Conservation (phyloP, 2,329 filamentous ascomycete species). For the Pseudogymnoascus verrucosus region DNA sequence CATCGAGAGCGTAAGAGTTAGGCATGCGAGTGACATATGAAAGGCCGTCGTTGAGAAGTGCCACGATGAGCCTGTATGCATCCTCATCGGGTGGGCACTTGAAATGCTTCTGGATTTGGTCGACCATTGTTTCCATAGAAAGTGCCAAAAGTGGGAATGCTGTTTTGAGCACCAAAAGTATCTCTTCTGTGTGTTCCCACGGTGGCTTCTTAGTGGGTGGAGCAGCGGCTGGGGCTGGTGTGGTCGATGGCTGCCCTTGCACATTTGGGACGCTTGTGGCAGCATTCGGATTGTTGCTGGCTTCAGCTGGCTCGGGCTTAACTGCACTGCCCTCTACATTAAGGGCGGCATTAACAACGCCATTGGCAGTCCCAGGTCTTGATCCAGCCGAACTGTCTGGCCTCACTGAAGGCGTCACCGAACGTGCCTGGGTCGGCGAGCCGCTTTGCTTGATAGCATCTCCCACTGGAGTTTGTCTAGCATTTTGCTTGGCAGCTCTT, state of each 20-base stretch:
- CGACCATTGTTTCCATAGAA: slow-evolving; percentile 99
- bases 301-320: slow-evolving; percentile 24
- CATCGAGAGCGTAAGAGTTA: slow-evolving; percentile 76
- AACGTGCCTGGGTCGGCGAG: slow-evolving; percentile 23
- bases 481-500: slow-evolving; percentile 33
- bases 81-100: slow-evolving; percentile 98
- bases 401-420: slow-evolving; percentile 21
- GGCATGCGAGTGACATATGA: slow-evolving; percentile 88
- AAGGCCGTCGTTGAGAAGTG: slow-evolving; percentile 87
- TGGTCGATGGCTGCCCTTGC: slow-evolving; percentile 31
- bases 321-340: slow-evolving; percentile 12
- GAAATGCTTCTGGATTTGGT: slow-evolving; percentile 98
- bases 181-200: slow-evolving; percentile 94
- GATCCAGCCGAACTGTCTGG: slow-evolving; percentile 25
- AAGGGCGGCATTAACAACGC: slow-evolving; percentile 27
- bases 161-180: slow-evolving; percentile 91
- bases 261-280: slow-evolving; percentile 19
- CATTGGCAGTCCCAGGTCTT: slow-evolving; percentile 35
- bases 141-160: slow-evolving; percentile 91
- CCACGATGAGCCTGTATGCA: slow-evolving; percentile 95
- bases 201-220: slow-evolving; percentile 57
- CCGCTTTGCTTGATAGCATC: slow-evolving; percentile 24
- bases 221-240: slow-evolving; percentile 21
- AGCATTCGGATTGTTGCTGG: slow-evolving; percentile 14
- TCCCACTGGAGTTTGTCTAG: slow-evolving; percentile 14